A percentile compares a stretch with the other conserved stretches of the same genome.
Conservation (phyloP, 805 yeast genomes). For the Ogataea pini region DNA sequence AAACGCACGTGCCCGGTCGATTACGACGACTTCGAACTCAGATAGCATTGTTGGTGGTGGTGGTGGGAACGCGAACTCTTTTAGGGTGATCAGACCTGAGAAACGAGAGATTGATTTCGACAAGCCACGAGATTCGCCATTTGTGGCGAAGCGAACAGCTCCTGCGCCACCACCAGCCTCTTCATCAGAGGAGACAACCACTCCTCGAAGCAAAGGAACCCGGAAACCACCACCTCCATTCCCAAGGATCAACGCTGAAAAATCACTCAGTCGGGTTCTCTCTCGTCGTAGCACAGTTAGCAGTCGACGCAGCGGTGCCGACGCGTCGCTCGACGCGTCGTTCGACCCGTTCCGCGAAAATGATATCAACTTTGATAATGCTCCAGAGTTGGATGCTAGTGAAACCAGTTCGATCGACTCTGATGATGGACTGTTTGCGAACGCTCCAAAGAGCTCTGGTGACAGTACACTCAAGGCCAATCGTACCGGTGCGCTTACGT, state of each 20-base stretch:
- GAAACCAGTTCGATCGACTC: constrained; percentile 42
- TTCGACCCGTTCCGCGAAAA: constrained; percentile 68
- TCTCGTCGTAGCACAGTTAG: constrained; percentile 18
- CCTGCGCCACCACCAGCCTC: constrained; percentile 70
- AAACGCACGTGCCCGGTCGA: constrained; percentile 30
- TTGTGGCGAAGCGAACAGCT: constrained; percentile 68
- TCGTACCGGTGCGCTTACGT: constrained; percentile 9
- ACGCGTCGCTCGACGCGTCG: constrained; percentile 3
- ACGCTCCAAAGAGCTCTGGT: constrained; percentile 34
- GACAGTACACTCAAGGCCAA: constrained; percentile 8
- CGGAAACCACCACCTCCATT: constrained; percentile 31
- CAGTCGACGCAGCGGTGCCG: constrained; percentile 17
- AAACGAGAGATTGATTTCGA: constrained; percentile 80
- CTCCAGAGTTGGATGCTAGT: constrained; percentile 50
- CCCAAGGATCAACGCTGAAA: constrained; percentile 8
- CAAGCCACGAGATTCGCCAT: constrained; percentile 75
- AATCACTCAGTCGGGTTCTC: constrained; percentile 1
- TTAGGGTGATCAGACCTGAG: constrained; percentile 67
- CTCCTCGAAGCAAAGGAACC: constrained; percentile 11
- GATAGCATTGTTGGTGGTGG: constrained; percentile 9
- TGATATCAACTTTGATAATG: constrained; percentile 70
- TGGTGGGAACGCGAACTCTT: constrained; percentile 41
- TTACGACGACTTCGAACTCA: constrained; percentile 29
- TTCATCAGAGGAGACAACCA: neutral
- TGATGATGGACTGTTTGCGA: constrained; percentile 64